Evolutionary conservation across 345 rosid species (phyloP).

Genomic region (Populus pruinosa): DNA sequence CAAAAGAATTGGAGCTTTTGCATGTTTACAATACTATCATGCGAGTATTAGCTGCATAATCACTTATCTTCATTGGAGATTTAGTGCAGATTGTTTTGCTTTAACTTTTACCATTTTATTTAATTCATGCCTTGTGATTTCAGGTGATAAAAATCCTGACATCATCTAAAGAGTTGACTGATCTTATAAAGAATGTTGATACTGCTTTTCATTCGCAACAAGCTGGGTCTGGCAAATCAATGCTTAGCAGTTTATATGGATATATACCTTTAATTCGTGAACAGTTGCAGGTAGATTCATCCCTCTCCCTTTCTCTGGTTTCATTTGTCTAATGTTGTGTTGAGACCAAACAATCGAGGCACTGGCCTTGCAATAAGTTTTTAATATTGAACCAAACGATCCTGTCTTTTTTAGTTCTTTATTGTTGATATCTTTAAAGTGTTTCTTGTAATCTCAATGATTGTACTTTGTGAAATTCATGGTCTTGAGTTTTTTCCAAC

Average conservation of each 20-base stretch:
- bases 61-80: background rate
- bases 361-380: background rate
- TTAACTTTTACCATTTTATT: background rate
- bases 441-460: background rate
- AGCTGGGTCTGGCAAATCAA: constrained; percentile 48
- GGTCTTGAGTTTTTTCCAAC: background rate
- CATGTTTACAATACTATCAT: background rate
- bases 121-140: constrained; percentile 17
- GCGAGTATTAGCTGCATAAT: background rate
- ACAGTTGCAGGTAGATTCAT: constrained; percentile 59
- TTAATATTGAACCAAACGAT: background rate
- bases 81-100: background rate
- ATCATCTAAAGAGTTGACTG: constrained; percentile 67
- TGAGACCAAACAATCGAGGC: background rate
- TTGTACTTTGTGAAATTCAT: background rate
- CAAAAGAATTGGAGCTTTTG: background rate
- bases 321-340: background rate
- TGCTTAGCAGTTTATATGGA: constrained; percentile 41
- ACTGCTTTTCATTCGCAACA: constrained; percentile 59
- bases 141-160: constrained; percentile 68
- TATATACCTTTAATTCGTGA: constrained; percentile 67
- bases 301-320: background rate
- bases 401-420: background rate
- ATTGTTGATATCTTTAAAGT: too few relatives aligned
- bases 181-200: constrained; percentile 63